Evolutionary conservation across 2,329 filamentous ascomycete species (phyloP).

Genomic region (Hortaea sp.): DNA sequence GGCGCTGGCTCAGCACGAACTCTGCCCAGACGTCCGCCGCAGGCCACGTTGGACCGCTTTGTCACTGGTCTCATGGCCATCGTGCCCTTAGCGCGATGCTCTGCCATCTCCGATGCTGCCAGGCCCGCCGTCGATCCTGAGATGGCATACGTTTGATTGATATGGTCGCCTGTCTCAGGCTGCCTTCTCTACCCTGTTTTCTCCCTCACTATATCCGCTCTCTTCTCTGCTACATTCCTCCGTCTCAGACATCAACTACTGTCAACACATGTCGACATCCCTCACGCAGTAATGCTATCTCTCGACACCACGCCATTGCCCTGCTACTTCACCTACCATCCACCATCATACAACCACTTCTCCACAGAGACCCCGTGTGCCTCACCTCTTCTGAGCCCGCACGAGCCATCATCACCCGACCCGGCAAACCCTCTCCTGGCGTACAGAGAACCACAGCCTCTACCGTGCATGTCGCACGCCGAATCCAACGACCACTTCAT

Average conservation of each 20-base stretch:
- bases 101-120: neutral
- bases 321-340: constrained; percentile 3
- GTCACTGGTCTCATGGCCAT: neutral
- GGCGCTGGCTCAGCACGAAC: neutral
- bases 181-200: neutral
- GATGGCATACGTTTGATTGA: neutral
- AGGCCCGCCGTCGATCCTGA: neutral
- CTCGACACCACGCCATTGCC: neutral
- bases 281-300: constrained; percentile 1
- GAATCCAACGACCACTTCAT: constrained; percentile 13
- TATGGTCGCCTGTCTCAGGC: neutral
- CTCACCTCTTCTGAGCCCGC: neutral
- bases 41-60: neutral
- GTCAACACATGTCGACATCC: neutral
- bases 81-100: neutral
- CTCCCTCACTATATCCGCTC: neutral
- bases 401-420: neutral
- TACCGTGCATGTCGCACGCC: neutral
- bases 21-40: neutral
- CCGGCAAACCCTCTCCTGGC: constrained; percentile 1
- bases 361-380: constrained; percentile 3
- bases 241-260: neutral
- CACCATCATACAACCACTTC: neutral
- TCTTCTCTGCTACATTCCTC: neutral
- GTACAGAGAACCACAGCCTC: neutral